Conservation (phyloP, 805 yeast species). For the Suhomyces faveliae region DNA sequence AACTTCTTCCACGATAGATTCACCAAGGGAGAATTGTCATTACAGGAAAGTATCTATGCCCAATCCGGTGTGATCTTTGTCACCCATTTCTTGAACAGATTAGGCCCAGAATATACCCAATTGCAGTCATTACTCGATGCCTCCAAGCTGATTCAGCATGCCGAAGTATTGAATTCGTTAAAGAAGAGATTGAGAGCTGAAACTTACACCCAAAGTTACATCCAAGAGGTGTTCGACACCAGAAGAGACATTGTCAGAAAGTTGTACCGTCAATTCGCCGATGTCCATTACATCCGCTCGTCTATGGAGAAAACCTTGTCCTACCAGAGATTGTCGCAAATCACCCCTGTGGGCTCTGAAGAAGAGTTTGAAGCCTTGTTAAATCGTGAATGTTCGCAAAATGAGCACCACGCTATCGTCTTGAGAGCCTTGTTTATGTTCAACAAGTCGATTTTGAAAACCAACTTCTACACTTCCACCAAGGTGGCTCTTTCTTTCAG, state of each 20-base stretch:
- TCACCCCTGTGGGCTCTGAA: constrained; percentile 70
- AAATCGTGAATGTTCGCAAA: constrained; percentile 70
- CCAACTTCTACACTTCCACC: constrained; percentile 90
- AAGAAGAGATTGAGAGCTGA: constrained; percentile 90
- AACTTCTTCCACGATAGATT: constrained; percentile 75
- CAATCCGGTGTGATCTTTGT: constrained; percentile 92
- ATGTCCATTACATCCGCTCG: constrained; percentile 76
- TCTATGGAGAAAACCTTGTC: constrained; percentile 76
- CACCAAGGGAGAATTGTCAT: constrained; percentile 72
- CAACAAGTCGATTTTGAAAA: constrained; percentile 84
- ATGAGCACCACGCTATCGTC: constrained; percentile 75
- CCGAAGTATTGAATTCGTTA: constrained; percentile 73
- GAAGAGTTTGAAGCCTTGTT: constrained; percentile 71
- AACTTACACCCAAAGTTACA: constrained; percentile 84
- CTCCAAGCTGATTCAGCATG: constrained; percentile 58
- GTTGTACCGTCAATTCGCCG: constrained; percentile 88
- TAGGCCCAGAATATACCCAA: constrained; percentile 84
- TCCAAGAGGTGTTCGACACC: constrained; percentile 69
- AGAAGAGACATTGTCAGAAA: constrained; percentile 73
- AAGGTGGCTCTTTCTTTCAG: constrained; percentile 95
- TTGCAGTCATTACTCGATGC: constrained; percentile 64
- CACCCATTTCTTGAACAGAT: constrained; percentile 89
- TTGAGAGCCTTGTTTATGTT: constrained; percentile 78
- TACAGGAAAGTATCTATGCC: constrained; percentile 93
- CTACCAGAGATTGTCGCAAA: constrained; percentile 78